phyloP scores from a whole-genome alignment of 2,329 filamentous ascomycete species.

The Hypoxylon rubiginosum region DNA sequence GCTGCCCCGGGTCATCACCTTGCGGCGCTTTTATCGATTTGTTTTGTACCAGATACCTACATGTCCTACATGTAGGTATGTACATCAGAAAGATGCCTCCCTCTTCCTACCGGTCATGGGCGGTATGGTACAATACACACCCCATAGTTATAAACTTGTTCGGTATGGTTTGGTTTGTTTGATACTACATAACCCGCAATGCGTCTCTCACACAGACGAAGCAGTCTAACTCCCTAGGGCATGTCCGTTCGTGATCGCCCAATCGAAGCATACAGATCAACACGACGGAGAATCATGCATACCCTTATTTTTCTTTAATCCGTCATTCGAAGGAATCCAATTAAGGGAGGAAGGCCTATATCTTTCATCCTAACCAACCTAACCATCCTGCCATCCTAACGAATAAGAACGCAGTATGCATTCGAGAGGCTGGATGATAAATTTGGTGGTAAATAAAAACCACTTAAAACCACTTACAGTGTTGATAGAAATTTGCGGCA shows the following conservation, averaged over 20 bases:
- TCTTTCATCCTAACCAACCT: conserved; percentile 5
- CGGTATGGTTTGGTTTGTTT: conserved; percentile 3
- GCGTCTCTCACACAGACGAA: conserved; percentile 23
- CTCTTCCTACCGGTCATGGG: neutral
- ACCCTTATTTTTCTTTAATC: conserved; percentile 20
- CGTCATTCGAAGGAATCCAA: conserved; percentile 11
- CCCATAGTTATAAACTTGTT: neutral
- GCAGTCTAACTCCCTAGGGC: conserved; percentile 40
- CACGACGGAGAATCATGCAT: conserved; percentile 34
- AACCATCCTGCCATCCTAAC: conserved; percentile 7
- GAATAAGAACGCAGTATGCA: conserved; percentile 20
- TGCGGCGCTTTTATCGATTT: neutral
- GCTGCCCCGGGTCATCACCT: conserved; percentile 13
- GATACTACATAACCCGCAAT: conserved; percentile 24
- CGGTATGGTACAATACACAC: no score
- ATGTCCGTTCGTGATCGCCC: conserved; percentile 38
- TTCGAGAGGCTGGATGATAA: neutral
- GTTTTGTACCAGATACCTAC: no score
- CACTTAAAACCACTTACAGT: neutral
- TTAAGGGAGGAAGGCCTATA: neutral
- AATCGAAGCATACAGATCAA: conserved; percentile 40
- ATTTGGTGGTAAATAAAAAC: neutral
- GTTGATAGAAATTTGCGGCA: neutral
- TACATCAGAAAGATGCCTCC: conserved; percentile 4
- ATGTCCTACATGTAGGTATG: neutral